Conservation (phyloP, 768 basidiomycete genomes). For the Strobilomyces confusus region DNA sequence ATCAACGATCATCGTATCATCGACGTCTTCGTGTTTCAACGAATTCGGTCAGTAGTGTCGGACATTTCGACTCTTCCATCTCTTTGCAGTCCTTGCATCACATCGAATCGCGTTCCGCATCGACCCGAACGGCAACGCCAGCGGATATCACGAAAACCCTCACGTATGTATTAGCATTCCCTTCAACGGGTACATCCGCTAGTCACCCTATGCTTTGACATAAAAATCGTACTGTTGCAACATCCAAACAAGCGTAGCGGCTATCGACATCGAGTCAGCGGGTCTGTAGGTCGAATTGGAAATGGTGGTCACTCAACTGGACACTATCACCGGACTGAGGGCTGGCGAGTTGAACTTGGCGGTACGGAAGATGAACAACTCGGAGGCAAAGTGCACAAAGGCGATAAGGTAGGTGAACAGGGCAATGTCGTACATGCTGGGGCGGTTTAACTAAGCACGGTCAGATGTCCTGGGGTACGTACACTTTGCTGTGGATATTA, state of each 20-base stretch:
- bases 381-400: slow-evolving; percentile 84
- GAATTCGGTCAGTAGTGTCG: slow-evolving; percentile 3
- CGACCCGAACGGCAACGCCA: slow-evolving; percentile 7
- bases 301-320: slow-evolving; percentile 51
- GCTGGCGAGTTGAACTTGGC: slow-evolving; percentile 57
- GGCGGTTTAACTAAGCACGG: slow-evolving; percentile 9
- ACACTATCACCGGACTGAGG: slow-evolving; percentile 76
- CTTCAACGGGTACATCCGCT: neutral
- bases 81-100: neutral
- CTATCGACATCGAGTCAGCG: slow-evolving; percentile 35
- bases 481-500: slow-evolving; percentile 81
- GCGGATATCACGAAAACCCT: neutral
- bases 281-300: slow-evolving; percentile 25
- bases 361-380: slow-evolving; percentile 78
- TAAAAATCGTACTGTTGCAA: slow-evolving; percentile 78
- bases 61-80: neutral
- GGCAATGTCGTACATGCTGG: slow-evolving; percentile 86
- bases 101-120: neutral
- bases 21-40: slow-evolving; percentile 12
- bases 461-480: slow-evolving; percentile 23
- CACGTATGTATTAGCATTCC: slow-evolving; percentile 1
- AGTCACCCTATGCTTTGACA: slow-evolving; percentile 38
- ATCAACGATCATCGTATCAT: neutral
- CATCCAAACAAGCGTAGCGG: slow-evolving; percentile 80
- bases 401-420: slow-evolving; percentile 87